Percentiles rank a stretch among this genome's conserved stretches.
Evolutionary conservation across 495 filamentous ascomycete species (phyloP).

Genomic region (Penicillium herquei): DNA sequence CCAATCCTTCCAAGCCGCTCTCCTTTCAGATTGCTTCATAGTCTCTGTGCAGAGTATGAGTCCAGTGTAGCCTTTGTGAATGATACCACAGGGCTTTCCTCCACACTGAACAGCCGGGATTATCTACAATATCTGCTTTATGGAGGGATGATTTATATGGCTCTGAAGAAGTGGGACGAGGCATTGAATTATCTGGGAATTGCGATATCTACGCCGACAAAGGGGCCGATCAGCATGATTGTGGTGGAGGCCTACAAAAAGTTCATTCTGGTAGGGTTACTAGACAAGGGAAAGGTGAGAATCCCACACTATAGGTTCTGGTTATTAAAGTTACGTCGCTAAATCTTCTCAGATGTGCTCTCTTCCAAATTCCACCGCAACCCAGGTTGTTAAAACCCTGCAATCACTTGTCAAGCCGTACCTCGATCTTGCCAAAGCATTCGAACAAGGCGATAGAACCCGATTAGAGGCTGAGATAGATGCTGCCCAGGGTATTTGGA

Average conservation of each 20-base stretch:
- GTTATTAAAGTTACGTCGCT: conserved; percentile 3
- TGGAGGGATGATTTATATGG: conserved; percentile 76
- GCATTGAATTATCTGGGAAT: conserved; percentile 70
- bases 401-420: conserved; percentile 67
- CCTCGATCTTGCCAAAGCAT: conserved; percentile 63
- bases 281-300: conserved; percentile 65
- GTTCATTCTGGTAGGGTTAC: conserved; percentile 77
- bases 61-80: conserved; percentile 53
- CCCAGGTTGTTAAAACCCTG: conserved; percentile 54
- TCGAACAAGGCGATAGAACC: conserved; percentile 56
- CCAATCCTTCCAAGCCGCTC: conserved; percentile 39
- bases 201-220: conserved; percentile 63
- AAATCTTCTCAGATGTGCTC: conserved; percentile 29
- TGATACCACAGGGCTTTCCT: conserved; percentile 54
- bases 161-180: conserved; percentile 65
- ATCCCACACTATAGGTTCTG: neutral
- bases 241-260: conserved; percentile 93
- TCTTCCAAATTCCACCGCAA: conserved; percentile 45
- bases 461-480: conserved; percentile 60
- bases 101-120: conserved; percentile 52
- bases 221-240: conserved; percentile 61
- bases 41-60: conserved; percentile 31
- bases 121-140: conserved; percentile 78
- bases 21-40: conserved; percentile 14
- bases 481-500: conserved; percentile 55